Evolutionary conservation across 345 rosid genomes (phyloP).

Genomic region (Gossypium bickii): DNA sequence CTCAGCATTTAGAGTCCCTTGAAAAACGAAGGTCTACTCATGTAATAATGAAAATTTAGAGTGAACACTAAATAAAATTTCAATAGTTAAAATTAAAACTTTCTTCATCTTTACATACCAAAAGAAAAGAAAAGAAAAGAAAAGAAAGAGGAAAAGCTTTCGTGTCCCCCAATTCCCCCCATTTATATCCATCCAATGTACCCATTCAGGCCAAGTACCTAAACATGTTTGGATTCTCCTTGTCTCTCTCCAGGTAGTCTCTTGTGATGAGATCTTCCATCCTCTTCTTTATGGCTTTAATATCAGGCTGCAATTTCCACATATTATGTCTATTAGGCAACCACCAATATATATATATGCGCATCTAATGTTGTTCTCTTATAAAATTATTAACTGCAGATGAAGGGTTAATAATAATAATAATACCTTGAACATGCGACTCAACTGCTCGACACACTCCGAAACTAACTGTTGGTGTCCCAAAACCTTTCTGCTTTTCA

Average conservation of each 20-base stretch:
- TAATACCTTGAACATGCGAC: conserved; percentile 86
- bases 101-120: neutral
- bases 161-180: no score
- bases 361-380: neutral
- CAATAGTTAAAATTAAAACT: neutral
- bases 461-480: conserved; percentile 79
- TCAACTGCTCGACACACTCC: conserved; percentile 90
- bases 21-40: neutral
- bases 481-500: conserved; percentile 85
- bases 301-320: conserved; percentile 70
- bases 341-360: neutral
- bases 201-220: conserved; percentile 64
- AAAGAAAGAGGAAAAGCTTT: no score
- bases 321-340: neutral
- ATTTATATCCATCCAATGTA: no score
- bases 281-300: conserved; percentile 89
- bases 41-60: neutral
- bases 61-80: neutral
- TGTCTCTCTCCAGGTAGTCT: conserved; percentile 90
- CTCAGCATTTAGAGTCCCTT: neutral
- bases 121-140: no score
- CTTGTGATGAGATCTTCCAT: conserved; percentile 87
- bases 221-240: conserved; percentile 63
- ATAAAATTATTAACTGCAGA: neutral
- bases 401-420: neutral